phyloP scores from a whole-genome alignment of 192 early-diverging fungal species.

The Paraglomus occultum region DNA sequence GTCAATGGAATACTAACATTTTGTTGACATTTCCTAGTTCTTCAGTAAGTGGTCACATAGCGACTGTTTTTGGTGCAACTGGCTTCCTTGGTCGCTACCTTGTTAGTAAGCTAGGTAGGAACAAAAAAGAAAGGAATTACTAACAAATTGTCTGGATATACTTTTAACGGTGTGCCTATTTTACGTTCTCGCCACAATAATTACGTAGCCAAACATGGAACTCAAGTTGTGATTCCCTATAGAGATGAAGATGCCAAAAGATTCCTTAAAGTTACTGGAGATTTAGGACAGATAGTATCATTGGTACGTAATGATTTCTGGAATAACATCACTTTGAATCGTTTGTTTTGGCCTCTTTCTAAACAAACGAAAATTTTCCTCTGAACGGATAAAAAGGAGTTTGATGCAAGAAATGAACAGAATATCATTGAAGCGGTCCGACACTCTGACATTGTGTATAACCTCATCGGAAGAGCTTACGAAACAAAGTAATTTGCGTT shows the following conservation, averaged over 20 bases:
- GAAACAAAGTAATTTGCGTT: slow-evolving; percentile 70
- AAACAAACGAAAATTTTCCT: neutral
- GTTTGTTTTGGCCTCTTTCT: neutral
- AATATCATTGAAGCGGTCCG: slow-evolving; percentile 80
- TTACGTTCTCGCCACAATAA: neutral
- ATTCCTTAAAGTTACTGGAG: slow-evolving; percentile 90
- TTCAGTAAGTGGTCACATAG: slow-evolving; percentile 80
- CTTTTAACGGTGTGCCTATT: slow-evolving; percentile 1
- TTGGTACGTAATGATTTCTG: slow-evolving; percentile 47
- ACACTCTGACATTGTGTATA: slow-evolving; percentile 95
- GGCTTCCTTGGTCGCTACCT: slow-evolving; percentile 96
- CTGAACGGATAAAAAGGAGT: slow-evolving; percentile 56
- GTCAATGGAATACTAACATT: neutral
- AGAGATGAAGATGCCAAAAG: slow-evolving; percentile 82
- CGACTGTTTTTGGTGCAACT: slow-evolving; percentile 94
- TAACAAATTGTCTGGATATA: neutral
- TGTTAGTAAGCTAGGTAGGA: slow-evolving; percentile 82
- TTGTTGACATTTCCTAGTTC: slow-evolving; percentile 45
- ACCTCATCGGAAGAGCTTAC: slow-evolving; percentile 90
- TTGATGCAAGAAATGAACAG: slow-evolving; percentile 85
- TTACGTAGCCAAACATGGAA: slow-evolving; percentile 74
- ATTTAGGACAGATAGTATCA: slow-evolving; percentile 91
- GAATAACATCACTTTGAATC: neutral
- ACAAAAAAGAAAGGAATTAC: slow-evolving; percentile 11
- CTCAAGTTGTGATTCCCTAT: slow-evolving; percentile 88